Base-by-base conservation (phyloP, 129 eudicot genomes). In the Arctium lappa region DNA sequence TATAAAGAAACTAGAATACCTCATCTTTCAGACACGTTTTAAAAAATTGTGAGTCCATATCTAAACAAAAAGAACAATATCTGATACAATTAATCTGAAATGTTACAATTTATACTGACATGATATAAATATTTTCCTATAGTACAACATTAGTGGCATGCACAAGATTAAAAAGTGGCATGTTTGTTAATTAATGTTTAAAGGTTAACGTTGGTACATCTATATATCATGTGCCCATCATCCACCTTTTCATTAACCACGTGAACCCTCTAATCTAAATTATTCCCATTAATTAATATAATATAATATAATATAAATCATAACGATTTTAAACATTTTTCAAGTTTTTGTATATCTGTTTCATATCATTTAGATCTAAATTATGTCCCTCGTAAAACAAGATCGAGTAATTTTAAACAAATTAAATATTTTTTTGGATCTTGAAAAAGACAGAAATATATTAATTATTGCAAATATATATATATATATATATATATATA, bases 171-270 rank as follows among this genome's bases (percentile, higher is more conserved):
- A 31, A 48, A 80, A 27, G 73, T 53, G 78, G 84, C 62, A 71
- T 22, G 78, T 70, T 80, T 53, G 72, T 80, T 27, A 72, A 36
- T 50, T 62, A n/a, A 75, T 65, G 80, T 82, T 74, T 81, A 69
- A 75, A 81, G 60, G 83, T 74, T 82, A 62, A 85, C 81, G 86
- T 83, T 86, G 74, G 84, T 78, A 77, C 80, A 85, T 53, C 11
- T 50, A 50, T 53, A 0, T 56, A 56, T 89, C 92, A 89, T 84
- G 87, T 89, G 92, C 85, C 78, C 81, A 89, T 74, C 85, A 85
- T 85, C 70, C 42, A 65, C 8, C 69, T 72, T 75, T 50, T 69
- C 82, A 81, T 53, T 8, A 62, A 65, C 77, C 86, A 83, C 88
- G 88, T 86, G 88, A 79, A 77, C 73, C 60, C 74, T 72, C 75